A percentile compares a stretch with the other conserved stretches of the same genome.
phyloP scores from a whole-genome alignment of 768 basidiomycete species.

The Russula foetens region DNA sequence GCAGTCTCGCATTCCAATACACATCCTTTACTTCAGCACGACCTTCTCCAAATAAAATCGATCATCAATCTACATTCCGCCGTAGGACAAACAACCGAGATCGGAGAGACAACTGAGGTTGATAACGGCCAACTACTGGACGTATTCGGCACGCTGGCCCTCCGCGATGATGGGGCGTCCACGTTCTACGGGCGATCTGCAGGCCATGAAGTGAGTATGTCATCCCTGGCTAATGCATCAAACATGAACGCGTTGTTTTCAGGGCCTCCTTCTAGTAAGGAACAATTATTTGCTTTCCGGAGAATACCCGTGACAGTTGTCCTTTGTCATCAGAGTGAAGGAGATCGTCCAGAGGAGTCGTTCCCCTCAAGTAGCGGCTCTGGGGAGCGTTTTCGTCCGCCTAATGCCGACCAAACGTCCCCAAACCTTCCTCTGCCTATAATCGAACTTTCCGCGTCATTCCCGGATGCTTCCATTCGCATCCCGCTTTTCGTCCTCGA shows the following conservation, averaged over 20 bases:
- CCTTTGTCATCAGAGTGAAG: slow-evolving; percentile 2
- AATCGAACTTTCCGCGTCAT: slow-evolving; percentile 4
- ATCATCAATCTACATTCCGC: slow-evolving; percentile 62
- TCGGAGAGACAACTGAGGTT: slow-evolving; percentile 22
- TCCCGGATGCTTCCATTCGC: slow-evolving; percentile 1
- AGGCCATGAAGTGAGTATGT: slow-evolving; percentile 52
- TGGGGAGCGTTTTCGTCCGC: neutral
- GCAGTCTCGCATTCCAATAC: slow-evolving; percentile 44
- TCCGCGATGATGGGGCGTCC: slow-evolving; percentile 59
- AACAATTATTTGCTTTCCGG: neutral
- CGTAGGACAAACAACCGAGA: slow-evolving; percentile 33
- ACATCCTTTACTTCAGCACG: slow-evolving; percentile 53
- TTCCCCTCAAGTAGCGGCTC: neutral
- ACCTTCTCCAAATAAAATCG: slow-evolving; percentile 57
- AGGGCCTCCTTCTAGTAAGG: slow-evolving; percentile 18
- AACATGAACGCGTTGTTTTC: neutral
- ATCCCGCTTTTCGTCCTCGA: slow-evolving; percentile 23
- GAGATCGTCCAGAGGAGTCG: neutral
- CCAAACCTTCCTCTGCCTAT: neutral
- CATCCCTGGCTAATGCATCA: neutral
- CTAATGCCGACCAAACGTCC: neutral
- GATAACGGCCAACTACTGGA: slow-evolving; percentile 48
- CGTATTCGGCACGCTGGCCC: slow-evolving; percentile 60
- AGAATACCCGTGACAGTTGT: neutral
- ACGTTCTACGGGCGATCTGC: slow-evolving; percentile 70